Evolutionary conservation across 139 green algal genomes (phyloP).

Genomic region (Micromonas commoda): DNA sequence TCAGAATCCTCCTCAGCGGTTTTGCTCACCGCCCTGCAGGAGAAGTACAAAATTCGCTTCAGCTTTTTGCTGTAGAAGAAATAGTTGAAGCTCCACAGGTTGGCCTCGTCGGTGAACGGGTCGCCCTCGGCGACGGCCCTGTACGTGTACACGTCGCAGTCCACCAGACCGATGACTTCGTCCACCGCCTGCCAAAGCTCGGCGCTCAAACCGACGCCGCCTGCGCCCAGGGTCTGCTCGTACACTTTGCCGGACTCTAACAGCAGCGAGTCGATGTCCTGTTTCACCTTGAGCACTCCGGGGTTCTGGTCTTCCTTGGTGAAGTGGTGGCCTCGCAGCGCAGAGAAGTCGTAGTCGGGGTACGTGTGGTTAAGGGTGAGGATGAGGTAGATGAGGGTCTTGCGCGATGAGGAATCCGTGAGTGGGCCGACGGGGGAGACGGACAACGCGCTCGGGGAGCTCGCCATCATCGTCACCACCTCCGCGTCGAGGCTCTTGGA

Average conservation of each 20-base stretch:
- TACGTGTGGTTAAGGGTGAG: constrained; percentile 97
- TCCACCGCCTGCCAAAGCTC: constrained; percentile 80
- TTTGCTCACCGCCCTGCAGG: constrained; percentile 50
- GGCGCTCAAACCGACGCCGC: background rate
- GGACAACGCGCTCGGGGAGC: constrained; percentile 61
- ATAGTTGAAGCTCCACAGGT: constrained; percentile 90
- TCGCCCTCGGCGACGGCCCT: constrained; percentile 36
- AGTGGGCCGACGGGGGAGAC: constrained; percentile 80
- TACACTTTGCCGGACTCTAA: constrained; percentile 26
- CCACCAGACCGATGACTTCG: constrained; percentile 77
- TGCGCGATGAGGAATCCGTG: constrained; percentile 66
- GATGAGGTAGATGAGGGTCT: constrained; percentile 98
- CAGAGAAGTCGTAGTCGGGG: constrained; percentile 92
- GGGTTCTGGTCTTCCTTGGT: constrained; percentile 58
- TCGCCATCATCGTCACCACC: constrained; percentile 41
- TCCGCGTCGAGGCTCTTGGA: constrained; percentile 84
- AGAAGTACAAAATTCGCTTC: constrained; percentile 87
- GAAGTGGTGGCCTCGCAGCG: constrained; percentile 87
- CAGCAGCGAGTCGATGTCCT: constrained; percentile 27
- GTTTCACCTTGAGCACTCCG: constrained; percentile 1
- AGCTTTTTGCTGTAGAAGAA: constrained; percentile 98
- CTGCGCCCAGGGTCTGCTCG: background rate
- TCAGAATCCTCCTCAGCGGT: background rate
- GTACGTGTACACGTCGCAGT: constrained; percentile 89
- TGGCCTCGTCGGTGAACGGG: constrained; percentile 34